Percentiles rank a stretch among this genome's conserved stretches.
Conservation (phyloP, 2,329 filamentous ascomycete species). For the Trichophyton rubrum region DNA sequence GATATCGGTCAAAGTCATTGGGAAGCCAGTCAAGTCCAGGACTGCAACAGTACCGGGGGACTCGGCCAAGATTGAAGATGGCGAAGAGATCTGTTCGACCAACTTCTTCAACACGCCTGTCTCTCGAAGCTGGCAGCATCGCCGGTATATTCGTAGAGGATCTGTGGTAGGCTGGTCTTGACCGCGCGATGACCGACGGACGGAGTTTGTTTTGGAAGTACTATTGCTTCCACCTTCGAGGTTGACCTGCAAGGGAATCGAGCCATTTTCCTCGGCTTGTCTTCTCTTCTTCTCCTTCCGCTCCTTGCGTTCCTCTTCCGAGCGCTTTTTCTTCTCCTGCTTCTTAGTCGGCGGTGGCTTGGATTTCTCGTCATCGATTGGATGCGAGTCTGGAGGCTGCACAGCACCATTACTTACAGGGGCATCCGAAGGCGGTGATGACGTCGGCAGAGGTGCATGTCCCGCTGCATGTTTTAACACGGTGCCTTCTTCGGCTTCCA, state of each 20-base stretch:
- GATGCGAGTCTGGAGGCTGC: background rate
- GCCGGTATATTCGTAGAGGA: conserved; percentile 79
- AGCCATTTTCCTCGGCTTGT: conserved; percentile 76
- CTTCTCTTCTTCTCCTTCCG: conserved; percentile 78
- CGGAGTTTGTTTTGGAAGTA: conserved; percentile 28
- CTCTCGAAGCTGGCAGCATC: conserved; percentile 88
- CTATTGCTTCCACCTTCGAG: conserved; percentile 53
- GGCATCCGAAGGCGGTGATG: background rate
- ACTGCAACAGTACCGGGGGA: conserved; percentile 66
- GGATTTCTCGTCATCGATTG: conserved; percentile 23
- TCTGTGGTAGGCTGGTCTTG: conserved; percentile 72
- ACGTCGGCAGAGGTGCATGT: background rate
- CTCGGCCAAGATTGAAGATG: conserved; percentile 50
- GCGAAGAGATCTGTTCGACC: conserved; percentile 69
- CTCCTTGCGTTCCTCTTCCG: conserved; percentile 83
- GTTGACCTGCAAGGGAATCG: conserved; percentile 70
- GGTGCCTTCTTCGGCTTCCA: conserved; percentile 57
- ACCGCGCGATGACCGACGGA: conserved; percentile 22
- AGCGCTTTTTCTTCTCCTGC: conserved; percentile 92
- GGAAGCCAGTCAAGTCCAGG: conserved; percentile 73
- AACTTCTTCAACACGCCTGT: conserved; percentile 86
- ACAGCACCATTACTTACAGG: background rate
- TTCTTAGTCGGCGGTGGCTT: conserved; percentile 46
- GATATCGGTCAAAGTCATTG: conserved; percentile 70
- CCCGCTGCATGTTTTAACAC: conserved; percentile 49